phyloP scores from a whole-genome alignment of 805 yeast genomes.

The Wickerhamiella qilinensis region DNA sequence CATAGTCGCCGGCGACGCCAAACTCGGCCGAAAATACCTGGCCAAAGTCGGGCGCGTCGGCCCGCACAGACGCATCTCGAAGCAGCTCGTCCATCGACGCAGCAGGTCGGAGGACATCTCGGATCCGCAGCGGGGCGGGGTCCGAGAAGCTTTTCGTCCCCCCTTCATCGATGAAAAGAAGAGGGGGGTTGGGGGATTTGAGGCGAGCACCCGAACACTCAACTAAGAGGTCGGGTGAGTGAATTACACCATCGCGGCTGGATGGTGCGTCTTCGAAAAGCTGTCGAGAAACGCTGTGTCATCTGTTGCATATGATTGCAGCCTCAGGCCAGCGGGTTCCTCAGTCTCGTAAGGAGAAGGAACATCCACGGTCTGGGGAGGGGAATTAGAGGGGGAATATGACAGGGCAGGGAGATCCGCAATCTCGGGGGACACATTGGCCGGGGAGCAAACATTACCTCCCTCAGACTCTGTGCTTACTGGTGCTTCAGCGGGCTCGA shows the following conservation, averaged over 20 bases:
- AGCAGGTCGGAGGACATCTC: conserved; percentile 14
- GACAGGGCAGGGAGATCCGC: background rate
- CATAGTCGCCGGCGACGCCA: conserved; percentile 14
- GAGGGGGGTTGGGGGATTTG: too few relatives aligned
- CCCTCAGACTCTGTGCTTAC: too few relatives aligned
- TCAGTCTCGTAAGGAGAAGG: background rate
- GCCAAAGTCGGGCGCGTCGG: conserved; percentile 14
- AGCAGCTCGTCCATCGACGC: conserved; percentile 20
- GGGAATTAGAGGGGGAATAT: background rate
- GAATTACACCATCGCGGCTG: conserved; percentile 17
- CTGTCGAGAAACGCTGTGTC: conserved; percentile 9
- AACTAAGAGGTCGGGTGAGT: too few relatives aligned
- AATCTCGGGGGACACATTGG: background rate
- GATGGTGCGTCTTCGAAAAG: conserved; percentile 20
- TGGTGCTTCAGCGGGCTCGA: background rate
- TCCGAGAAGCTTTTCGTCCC: too few relatives aligned
- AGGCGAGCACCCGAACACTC: conserved; percentile 2
- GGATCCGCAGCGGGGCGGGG: too few relatives aligned
- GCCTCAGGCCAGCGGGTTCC: background rate
- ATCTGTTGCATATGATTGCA: background rate
- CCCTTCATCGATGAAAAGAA: too few relatives aligned
- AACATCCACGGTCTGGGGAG: background rate
- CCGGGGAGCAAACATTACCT: too few relatives aligned
- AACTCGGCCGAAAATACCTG: conserved; percentile 7
- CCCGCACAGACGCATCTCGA: conserved; percentile 11